Evolutionary conservation across 345 rosid species (phyloP).

Genomic region (Gossypium turneri): DNA sequence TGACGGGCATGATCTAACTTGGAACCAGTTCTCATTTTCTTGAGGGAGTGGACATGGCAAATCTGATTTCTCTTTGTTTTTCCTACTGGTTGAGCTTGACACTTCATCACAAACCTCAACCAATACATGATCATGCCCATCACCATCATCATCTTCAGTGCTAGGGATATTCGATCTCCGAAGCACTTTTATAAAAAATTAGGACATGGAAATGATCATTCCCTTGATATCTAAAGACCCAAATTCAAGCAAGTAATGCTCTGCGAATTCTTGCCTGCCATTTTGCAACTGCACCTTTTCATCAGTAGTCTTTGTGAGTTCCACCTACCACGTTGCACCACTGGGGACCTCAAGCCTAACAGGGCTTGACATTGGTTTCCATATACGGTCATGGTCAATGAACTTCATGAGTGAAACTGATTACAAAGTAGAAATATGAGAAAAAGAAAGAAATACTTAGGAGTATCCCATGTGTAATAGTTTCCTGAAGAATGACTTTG

Average conservation of each 20-base stretch:
- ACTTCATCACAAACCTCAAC: no score
- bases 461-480: conserved; percentile 17
- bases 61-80: not conserved
- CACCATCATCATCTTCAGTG: not conserved
- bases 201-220: conserved; percentile 17
- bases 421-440: not conserved
- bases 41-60: not conserved
- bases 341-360: conserved; percentile 22
- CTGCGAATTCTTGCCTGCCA: conserved; percentile 32
- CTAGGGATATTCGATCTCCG: conserved; percentile 24
- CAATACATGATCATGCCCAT: not conserved
- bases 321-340: conserved; percentile 24
- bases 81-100: no score
- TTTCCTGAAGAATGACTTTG: conserved; percentile 13
- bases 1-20: no score
- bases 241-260: conserved; percentile 13
- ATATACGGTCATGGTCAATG: not conserved
- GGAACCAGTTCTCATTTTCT: no score
- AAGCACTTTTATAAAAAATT: conserved; percentile 17
- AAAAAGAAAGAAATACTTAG: not conserved
- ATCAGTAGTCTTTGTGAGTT: conserved; percentile 4
- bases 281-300: conserved; percentile 18
- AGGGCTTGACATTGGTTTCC: conserved; percentile 8
- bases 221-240: conserved; percentile 23
- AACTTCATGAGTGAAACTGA: not conserved